Conservation (phyloP, 257 asterid species). For the Lavandula angustifolia region DNA sequence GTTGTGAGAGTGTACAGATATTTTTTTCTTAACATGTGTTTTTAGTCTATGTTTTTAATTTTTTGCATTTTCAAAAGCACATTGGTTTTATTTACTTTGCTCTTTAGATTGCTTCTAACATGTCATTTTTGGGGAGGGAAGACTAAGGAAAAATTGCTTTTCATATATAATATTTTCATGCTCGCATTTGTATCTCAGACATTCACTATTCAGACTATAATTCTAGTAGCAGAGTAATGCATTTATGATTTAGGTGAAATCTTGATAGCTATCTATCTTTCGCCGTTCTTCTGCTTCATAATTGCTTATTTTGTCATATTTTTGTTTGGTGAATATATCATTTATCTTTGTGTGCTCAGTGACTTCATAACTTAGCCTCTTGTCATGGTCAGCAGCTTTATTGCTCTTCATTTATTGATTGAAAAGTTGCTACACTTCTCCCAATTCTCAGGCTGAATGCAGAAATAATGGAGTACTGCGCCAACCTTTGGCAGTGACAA, state of each 20-base stretch:
- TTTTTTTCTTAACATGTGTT: neutral
- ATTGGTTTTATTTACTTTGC: neutral
- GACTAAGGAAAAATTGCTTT: neutral
- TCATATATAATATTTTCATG: neutral
- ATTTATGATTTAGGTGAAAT: slow-evolving; percentile 19
- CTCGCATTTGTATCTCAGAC: slow-evolving; percentile 11
- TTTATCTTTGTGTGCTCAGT: neutral
- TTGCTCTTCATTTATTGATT: slow-evolving; percentile 25
- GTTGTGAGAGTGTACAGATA: no score
- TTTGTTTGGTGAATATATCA: neutral
- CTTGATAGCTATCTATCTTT: slow-evolving; percentile 7
- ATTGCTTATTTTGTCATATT: slow-evolving; percentile 15
- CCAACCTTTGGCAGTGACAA: slow-evolving; percentile 53
- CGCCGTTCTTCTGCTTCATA: slow-evolving; percentile 12
- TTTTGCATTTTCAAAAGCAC: neutral
- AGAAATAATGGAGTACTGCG: slow-evolving; percentile 63
- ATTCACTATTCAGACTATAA: neutral
- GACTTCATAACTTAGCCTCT: slow-evolving; percentile 11
- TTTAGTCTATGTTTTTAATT: neutral
- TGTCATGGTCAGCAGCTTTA: neutral
- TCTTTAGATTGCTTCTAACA: neutral
- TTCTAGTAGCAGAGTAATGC: slow-evolving; percentile 3
- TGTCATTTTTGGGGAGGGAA: neutral
- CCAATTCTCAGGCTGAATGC: slow-evolving; percentile 62
- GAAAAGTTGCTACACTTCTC: slow-evolving; percentile 15